Evolutionary conservation across 2,329 filamentous ascomycete genomes (phyloP), one percentile per base, ranked within the genome.

Genomic region (Hypoxylon sp.): DNA sequence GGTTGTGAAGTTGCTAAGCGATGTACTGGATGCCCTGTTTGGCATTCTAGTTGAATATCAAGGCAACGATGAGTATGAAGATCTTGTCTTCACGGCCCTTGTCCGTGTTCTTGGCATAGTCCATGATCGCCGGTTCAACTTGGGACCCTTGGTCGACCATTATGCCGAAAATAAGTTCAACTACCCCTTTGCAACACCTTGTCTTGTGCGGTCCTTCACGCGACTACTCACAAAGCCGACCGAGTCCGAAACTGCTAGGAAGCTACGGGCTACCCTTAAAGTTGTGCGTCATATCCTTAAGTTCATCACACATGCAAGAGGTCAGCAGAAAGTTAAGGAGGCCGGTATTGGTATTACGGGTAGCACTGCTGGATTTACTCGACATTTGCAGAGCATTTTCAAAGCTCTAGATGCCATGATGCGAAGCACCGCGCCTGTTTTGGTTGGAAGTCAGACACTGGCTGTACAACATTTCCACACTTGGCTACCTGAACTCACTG

Each of bases 401-500:
- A 92, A 91, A 67, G 89, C 90, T 1, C 78, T 99, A 16, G 91
- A 97, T 71, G 79, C 82, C 11, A 83, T 99, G 73, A 97, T 99
- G 90, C 85, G 87, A 53, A 96, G 91, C 69, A 79, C 86, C 1
- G 89, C 91, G 2, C 89, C 94, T 0, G 86, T 92, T 12, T 76
- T 97, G 16, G 89, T 97, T 9, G 94, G 94, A 23, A 97, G 90
- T 57, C 96, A 99, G 73, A 97, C 94, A 0, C 77, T 99, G 38
- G 86, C 95, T 2, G 91, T 97, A 8, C 94, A 99, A 71, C 91
- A 97, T 69, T 96, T 97, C 69, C 93, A 97, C 67, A 89, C 90
- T 0, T 99, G 94, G 94, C 77, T 99, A n/a, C 93, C 94, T 0
- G 93, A 97, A 67, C 82, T 99, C 7, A 79, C 84, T 0, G 84